These are phyloP conservation scores for Tuber aestivum DNA, from an alignment of 495 filamentous ascomycete species.

Conservation along the genomic window DNA sequence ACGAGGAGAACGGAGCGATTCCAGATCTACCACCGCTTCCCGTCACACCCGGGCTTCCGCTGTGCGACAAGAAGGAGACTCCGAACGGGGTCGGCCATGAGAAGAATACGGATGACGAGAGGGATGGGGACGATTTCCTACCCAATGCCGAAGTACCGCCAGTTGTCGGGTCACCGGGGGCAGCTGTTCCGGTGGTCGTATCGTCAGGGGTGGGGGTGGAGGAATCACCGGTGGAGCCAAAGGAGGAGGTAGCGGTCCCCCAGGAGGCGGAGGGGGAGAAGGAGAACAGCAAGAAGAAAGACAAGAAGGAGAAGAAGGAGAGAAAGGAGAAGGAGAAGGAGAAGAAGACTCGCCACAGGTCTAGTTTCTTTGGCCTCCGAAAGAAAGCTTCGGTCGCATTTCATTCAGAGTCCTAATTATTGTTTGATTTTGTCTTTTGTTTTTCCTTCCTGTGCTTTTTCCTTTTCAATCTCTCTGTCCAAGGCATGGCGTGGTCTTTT, in stretches of 20 bases:
- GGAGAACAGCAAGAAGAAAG: constrained; percentile 23
- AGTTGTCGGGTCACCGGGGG: background rate
- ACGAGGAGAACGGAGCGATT: constrained; percentile 18
- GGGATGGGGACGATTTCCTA: background rate
- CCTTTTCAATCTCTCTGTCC: constrained; percentile 11
- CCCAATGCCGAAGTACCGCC: background rate
- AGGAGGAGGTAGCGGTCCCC: constrained; percentile 16
- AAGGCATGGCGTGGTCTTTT: constrained; percentile 15
- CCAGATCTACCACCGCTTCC: constrained; percentile 14
- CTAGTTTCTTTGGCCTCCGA: constrained; percentile 39
- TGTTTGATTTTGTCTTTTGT: constrained; percentile 1
- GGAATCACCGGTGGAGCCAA: constrained; percentile 16
- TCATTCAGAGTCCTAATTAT: constrained; percentile 13
- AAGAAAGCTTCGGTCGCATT: constrained; percentile 33
- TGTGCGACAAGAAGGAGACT: constrained; percentile 54
- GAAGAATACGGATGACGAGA: constrained; percentile 42
- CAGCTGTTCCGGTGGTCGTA: background rate
- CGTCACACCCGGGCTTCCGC: constrained; percentile 14
- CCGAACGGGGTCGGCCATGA: constrained; percentile 59
- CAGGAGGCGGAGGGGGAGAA: constrained; percentile 18
- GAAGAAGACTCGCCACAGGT: constrained; percentile 25
- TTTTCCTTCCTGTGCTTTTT: constrained; percentile 9
- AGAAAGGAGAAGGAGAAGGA: constrained; percentile 28
- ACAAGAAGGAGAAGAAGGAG: background rate
- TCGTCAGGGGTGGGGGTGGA: background rate